Conservation (phyloP, 1,284 basidiomycete species). For the Apiotrichum siamense region DNA sequence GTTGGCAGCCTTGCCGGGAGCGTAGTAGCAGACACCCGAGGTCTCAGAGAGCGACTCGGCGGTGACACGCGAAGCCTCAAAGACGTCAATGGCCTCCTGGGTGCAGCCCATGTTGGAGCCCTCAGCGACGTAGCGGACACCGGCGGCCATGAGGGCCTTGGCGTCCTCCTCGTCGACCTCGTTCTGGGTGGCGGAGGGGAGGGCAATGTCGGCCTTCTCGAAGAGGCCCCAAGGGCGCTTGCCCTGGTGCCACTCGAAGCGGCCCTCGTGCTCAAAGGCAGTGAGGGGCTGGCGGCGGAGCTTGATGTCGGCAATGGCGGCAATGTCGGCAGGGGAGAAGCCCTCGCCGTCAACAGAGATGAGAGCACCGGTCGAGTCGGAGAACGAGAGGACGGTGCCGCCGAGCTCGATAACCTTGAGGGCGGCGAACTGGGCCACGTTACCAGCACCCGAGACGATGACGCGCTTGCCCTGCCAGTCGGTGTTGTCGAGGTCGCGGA, state of each 20-base stretch:
- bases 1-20: slow-evolving; percentile 67
- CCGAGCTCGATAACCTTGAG: slow-evolving; percentile 75
- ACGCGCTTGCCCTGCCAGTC: slow-evolving; percentile 57
- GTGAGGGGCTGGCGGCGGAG: slow-evolving; percentile 59
- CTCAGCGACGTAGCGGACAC: slow-evolving; percentile 68
- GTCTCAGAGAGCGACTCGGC: slow-evolving; percentile 44
- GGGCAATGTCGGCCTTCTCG: slow-evolving; percentile 61
- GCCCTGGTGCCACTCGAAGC: slow-evolving; percentile 64
- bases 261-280: slow-evolving; percentile 49
- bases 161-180: slow-evolving; percentile 66
- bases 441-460: slow-evolving; percentile 67
- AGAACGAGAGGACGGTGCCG: slow-evolving; percentile 66
- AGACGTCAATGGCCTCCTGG: slow-evolving; percentile 66
- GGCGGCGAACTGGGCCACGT: slow-evolving; percentile 71
- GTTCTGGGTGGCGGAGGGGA: slow-evolving; percentile 74
- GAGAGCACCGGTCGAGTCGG: slow-evolving; percentile 69
- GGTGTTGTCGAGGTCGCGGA: slow-evolving; percentile 48
- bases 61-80: slow-evolving; percentile 58
- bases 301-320: slow-evolving; percentile 59
- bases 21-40: slow-evolving; percentile 56
- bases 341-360: slow-evolving; percentile 54
- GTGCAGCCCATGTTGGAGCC: slow-evolving; percentile 71
- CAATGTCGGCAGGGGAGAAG: slow-evolving; percentile 58
- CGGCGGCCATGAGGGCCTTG: slow-evolving; percentile 62
- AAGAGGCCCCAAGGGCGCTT: slow-evolving; percentile 70